phyloP scores from a whole-genome alignment of 2,329 filamentous ascomycete species.

The Aspergillus awamori region DNA sequence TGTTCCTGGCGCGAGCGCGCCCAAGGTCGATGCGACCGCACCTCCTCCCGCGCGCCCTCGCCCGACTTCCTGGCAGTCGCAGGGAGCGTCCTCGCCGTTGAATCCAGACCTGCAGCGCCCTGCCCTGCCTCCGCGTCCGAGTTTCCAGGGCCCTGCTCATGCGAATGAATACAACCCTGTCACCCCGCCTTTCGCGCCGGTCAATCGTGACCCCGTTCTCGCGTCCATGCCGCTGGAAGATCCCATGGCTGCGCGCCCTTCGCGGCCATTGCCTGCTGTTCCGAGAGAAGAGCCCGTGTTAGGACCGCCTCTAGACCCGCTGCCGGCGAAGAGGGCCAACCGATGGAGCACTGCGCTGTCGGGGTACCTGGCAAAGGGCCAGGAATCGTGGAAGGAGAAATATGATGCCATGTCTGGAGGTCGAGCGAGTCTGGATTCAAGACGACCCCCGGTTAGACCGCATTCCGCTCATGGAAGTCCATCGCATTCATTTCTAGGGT shows the following conservation, averaged over 20 bases:
- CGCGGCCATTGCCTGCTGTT: conserved; percentile 33
- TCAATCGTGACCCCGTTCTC: conserved; percentile 6
- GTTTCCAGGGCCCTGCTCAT: not conserved
- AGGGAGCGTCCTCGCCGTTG: conserved; percentile 13
- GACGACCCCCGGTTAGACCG: conserved; percentile 29
- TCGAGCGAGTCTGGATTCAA: conserved; percentile 36
- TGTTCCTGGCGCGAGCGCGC: conserved; percentile 27
- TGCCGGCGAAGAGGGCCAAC: conserved; percentile 23
- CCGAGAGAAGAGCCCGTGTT: conserved; percentile 28
- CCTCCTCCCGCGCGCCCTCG: conserved; percentile 18
- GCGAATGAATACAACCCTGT: not conserved
- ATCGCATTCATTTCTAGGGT: conserved; percentile 22
- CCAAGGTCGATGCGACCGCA: conserved; percentile 17
- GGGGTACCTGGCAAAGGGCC: conserved; percentile 26
- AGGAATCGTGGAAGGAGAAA: conserved; percentile 29
- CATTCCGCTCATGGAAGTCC: conserved; percentile 24
- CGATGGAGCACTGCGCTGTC: conserved; percentile 37
- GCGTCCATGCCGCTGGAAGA: not conserved
- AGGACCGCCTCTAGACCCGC: conserved; percentile 10
- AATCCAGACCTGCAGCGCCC: conserved; percentile 17
- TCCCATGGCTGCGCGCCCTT: conserved; percentile 4
- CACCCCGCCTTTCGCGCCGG: conserved; percentile 6
- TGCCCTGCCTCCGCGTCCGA: conserved; percentile 19
- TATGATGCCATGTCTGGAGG: conserved; percentile 22
- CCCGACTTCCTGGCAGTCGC: conserved; percentile 20